Conservation (phyloP, 2,329 filamentous ascomycete species). For the Xylaria sp. region DNA sequence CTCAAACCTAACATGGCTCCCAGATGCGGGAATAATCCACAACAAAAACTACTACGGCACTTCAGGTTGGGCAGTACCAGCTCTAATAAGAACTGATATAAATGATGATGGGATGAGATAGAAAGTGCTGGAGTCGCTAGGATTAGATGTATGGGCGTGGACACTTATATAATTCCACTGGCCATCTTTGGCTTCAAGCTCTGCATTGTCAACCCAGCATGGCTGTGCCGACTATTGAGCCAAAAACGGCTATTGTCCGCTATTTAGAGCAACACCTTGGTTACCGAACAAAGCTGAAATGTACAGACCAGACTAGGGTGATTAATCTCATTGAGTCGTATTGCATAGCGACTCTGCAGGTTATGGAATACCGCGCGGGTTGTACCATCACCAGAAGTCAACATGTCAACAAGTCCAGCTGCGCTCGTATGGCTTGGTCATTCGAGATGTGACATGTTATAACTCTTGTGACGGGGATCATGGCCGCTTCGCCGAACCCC, state of each 20-base stretch:
- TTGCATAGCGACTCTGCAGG: neutral
- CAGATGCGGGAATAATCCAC: conserved; percentile 17
- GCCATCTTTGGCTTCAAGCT: neutral
- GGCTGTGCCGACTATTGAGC: neutral
- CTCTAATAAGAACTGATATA: conserved; percentile 16
- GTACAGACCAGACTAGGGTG: neutral
- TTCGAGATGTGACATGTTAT: neutral
- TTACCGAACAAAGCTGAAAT: conserved; percentile 10
- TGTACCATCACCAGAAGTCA: neutral
- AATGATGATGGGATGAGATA: neutral
- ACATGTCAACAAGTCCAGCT: conserved; percentile 3
- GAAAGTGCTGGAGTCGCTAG: neutral
- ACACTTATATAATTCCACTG: conserved; percentile 6
- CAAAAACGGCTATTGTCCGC: neutral
- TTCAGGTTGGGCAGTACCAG: conserved; percentile 34
- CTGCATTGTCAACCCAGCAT: neutral
- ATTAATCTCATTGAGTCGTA: neutral
- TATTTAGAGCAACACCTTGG: neutral
- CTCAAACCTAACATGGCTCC: conserved; percentile 31
- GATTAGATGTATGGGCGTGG: neutral
- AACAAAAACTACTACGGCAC: conserved; percentile 23
- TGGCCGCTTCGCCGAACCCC: neutral
- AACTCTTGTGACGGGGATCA: neutral
- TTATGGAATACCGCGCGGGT: neutral
- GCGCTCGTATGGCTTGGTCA: neutral